phyloP scores from a whole-genome alignment of 73 alveolate genomes.

The Effrenium voratum region DNA sequence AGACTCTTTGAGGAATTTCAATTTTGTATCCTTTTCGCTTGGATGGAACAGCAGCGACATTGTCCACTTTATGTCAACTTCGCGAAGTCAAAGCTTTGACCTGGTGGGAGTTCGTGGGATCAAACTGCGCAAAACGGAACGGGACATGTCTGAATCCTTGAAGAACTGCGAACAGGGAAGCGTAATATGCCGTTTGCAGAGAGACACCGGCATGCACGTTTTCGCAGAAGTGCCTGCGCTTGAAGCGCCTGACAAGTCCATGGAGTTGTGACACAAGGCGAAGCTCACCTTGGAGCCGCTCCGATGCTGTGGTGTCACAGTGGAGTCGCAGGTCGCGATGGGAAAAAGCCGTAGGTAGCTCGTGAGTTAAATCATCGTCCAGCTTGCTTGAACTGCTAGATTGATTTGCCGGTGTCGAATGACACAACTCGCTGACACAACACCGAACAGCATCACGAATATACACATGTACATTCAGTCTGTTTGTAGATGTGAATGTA shows the following conservation, averaged over 20 bases:
- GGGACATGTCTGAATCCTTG: not conserved
- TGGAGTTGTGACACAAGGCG: not conserved
- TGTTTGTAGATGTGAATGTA: no score
- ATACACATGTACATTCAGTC: no score
- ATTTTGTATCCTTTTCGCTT: not conserved
- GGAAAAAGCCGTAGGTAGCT: no score
- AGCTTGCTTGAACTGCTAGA: no score
- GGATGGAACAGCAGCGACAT: not conserved
- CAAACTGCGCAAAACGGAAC: not conserved
- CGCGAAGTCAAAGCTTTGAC: not conserved
- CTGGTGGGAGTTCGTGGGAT: not conserved
- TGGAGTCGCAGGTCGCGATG: no score
- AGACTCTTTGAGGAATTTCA: not conserved
- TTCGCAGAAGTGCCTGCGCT: not conserved
- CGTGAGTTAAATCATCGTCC: no score
- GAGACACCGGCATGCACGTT: not conserved
- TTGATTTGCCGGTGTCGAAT: no score
- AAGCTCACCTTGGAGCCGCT: no score
- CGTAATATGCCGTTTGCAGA: not conserved
- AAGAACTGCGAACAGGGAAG: not conserved
- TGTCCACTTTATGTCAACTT: not conserved
- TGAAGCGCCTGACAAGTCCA: not conserved
- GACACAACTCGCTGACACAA: no score
- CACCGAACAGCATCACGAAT: no score
- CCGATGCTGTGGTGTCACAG: no score